Evolutionary conservation across 352 stramenopile genomes (phyloP), one percentile per base, ranked within the genome.

Genomic region (Phytophthora sojae): DNA sequence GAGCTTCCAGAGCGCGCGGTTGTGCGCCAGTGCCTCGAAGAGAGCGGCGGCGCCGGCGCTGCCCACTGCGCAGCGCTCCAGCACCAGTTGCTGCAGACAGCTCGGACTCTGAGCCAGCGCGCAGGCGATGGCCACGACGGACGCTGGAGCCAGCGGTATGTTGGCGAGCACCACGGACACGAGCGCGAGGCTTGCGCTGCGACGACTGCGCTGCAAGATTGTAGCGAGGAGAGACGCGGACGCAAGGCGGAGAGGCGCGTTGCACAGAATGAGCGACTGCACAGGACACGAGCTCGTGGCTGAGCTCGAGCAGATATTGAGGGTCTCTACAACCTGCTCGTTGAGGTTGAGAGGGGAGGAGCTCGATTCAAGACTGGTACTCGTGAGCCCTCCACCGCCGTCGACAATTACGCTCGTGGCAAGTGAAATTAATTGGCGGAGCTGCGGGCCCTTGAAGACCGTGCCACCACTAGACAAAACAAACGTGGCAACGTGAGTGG

Each of bases 211-310:
- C 19, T 64, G 72, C 19, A 94, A 53, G 29, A 82, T 58, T 21
- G 61, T 57, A 4, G 79, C 69, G 8, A 94, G 72, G 6, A 69
- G 61, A 15, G 60, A 64, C 6, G 72, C 67, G 59, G 86, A 75
- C 3, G 58, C 61, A 30, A 67, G 25, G 45, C 79, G 78, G 19
- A 93, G 75, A 2, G 61, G 53, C 15, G 82, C 74, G 57, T 94
- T 94, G 83, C 80, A 91, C 53, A 94, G 71, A 19, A 95, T 89
- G 26, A 95, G 75, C 47, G 90, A 91, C 42, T 89, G 81, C 0
- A 82, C 74, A 3, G 83, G 81, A 25, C 69, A 79, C 6, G 54
- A 32, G 21, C 7, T 57, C 6, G 14, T 30, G 23, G 47, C 51
- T n/a, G 35, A 44, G 21, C 51, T 62, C 54, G 56, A 68, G 44